Evolutionary conservation across 2,329 filamentous ascomycete species (phyloP).

Genomic region (Shiraia bambusicola): DNA sequence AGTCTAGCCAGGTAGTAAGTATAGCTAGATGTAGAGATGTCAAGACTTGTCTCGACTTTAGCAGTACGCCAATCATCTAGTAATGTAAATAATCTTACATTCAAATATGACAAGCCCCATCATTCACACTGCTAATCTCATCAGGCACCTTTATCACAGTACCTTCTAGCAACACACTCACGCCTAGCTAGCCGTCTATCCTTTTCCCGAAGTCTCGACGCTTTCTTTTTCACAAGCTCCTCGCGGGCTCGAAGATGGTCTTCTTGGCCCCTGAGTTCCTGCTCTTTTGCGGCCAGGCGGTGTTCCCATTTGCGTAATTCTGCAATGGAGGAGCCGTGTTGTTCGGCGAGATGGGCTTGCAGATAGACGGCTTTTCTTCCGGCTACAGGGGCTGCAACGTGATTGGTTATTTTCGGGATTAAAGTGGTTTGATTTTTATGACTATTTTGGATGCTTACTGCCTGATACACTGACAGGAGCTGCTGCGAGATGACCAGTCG

Average conservation of each 20-base stretch:
- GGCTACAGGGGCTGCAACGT: not conserved
- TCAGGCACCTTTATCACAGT: no score
- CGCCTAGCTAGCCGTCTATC: conserved; percentile 1
- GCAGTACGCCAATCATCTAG: no score
- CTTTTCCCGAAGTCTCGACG: conserved; percentile 1
- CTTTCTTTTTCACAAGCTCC: conserved; percentile 1
- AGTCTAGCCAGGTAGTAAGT: no score
- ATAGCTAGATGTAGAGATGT: no score
- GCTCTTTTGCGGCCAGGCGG: not conserved
- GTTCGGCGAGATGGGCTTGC: not conserved
- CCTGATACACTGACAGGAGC: not conserved
- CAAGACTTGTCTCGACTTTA: no score
- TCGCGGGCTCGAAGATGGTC: not conserved
- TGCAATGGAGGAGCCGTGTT: not conserved
- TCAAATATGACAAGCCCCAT: no score
- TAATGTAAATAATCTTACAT: no score
- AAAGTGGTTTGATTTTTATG: no score
- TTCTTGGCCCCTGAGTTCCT: not conserved
- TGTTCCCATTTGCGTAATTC: not conserved
- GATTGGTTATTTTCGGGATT: no score
- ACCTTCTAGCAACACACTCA: not conserved
- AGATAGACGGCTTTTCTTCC: not conserved
- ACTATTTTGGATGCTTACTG: not conserved
- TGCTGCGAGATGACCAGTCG: conserved; percentile 2
- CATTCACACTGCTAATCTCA: no score